These are phyloP conservation scores for Pichia sp. DNA, from an alignment of 1,139 yeast genomes.

Conservation along the genomic window DNA sequence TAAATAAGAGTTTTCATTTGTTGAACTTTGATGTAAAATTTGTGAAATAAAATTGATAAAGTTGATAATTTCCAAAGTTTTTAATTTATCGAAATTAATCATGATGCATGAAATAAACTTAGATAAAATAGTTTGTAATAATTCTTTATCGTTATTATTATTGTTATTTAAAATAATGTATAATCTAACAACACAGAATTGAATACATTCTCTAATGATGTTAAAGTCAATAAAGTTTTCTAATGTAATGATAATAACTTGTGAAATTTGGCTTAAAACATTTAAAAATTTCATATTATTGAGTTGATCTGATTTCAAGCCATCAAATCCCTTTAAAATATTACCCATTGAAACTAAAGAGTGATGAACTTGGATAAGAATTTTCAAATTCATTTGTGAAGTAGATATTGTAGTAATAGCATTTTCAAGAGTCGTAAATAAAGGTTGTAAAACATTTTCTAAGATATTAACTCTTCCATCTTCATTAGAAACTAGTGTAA, in stretches of 20 bases:
- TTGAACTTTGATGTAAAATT: constrained; percentile 62
- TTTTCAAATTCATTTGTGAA: constrained; percentile 33
- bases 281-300: constrained; percentile 27
- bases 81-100: constrained; percentile 53
- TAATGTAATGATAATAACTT: constrained; percentile 76
- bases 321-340: constrained; percentile 75
- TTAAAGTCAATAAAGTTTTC: constrained; percentile 67
- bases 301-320: constrained; percentile 23
- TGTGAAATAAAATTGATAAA: constrained; percentile 85
- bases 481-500: constrained; percentile 40
- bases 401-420: constrained; percentile 43
- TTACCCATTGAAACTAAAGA: constrained; percentile 86
- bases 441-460: constrained; percentile 67
- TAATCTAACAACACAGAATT: constrained; percentile 82
- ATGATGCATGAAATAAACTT: constrained; percentile 70
- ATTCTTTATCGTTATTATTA: constrained; percentile 23
- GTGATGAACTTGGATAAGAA: constrained; percentile 76
- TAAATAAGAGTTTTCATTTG: constrained; percentile 58
- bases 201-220: constrained; percentile 73
- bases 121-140: constrained; percentile 53
- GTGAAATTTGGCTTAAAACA: constrained; percentile 39
- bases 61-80: constrained; percentile 64
- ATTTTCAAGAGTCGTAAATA: constrained; percentile 66
- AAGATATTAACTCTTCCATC: constrained; percentile 43
- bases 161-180: constrained; percentile 54